Evolutionary conservation across 73 alveolate genomes (phyloP).

Genomic region (Urostyla sp.): DNA sequence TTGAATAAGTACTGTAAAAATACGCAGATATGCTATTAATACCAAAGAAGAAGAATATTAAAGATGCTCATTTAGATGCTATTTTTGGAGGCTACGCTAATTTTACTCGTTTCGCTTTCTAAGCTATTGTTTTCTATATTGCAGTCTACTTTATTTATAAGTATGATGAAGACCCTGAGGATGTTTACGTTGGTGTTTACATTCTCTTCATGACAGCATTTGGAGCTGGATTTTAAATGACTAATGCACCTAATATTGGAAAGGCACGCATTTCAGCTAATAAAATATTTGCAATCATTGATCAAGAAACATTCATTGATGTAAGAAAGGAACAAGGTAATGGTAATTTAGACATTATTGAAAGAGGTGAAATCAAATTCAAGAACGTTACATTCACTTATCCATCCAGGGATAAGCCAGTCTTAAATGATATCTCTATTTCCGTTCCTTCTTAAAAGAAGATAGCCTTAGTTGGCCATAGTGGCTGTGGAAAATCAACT

Average conservation of each 20-base stretch:
- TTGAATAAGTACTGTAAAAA: slow-evolving; percentile 58
- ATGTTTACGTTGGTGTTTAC: slow-evolving; percentile 63
- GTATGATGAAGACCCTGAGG: slow-evolving; percentile 63
- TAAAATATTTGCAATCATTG: slow-evolving; percentile 21
- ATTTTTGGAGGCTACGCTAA: slow-evolving; percentile 68
- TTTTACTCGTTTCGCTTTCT: slow-evolving; percentile 61
- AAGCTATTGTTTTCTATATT: slow-evolving; percentile 71
- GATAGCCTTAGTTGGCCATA: slow-evolving; percentile 87
- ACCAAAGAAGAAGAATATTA: slow-evolving; percentile 42
- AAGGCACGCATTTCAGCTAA: slow-evolving; percentile 18
- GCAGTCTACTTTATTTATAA: slow-evolving; percentile 71
- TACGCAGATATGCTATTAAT: slow-evolving; percentile 53
- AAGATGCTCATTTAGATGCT: slow-evolving; percentile 72
- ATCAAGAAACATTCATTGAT: slow-evolving; percentile 26
- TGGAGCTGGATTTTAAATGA: slow-evolving; percentile 72
- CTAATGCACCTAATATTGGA: slow-evolving; percentile 75
- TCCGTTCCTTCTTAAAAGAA: slow-evolving; percentile 43
- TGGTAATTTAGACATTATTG: neutral
- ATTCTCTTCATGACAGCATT: slow-evolving; percentile 72
- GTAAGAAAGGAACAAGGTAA: slow-evolving; percentile 1
- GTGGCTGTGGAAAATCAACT: slow-evolving; percentile 88
- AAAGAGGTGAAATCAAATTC: slow-evolving; percentile 76
- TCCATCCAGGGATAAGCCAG: slow-evolving; percentile 61
- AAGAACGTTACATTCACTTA: slow-evolving; percentile 69
- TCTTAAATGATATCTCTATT: neutral